phyloP scores from a whole-genome alignment of 2,329 filamentous ascomycete genomes.

The Fusarium anguioides region DNA sequence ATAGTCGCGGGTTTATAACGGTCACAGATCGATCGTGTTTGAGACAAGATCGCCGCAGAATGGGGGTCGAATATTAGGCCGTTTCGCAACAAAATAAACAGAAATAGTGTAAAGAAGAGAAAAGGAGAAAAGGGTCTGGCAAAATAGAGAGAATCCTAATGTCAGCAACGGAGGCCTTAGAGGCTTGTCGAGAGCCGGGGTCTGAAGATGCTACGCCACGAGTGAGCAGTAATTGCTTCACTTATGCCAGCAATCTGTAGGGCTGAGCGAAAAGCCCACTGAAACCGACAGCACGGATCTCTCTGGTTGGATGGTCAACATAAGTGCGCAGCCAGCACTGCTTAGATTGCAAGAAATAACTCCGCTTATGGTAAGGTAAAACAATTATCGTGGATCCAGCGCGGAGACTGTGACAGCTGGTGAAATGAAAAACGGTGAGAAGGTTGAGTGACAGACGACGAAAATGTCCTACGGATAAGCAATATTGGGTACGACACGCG shows the following conservation, averaged over 20 bases:
- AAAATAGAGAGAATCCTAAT: conserved; percentile 25
- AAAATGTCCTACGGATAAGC: conserved; percentile 21
- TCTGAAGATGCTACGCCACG: conserved; percentile 44
- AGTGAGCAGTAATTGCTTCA: conserved; percentile 37
- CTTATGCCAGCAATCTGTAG: conserved; percentile 37
- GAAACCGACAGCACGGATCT: conserved; percentile 24
- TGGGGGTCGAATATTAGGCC: neutral
- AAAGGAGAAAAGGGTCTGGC: conserved; percentile 24
- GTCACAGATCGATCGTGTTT: conserved; percentile 14
- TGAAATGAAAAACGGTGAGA: conserved; percentile 25
- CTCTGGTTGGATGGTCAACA: conserved; percentile 29
- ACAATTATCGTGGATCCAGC: conserved; percentile 24
- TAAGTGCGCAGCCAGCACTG: conserved; percentile 21
- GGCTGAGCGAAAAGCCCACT: conserved; percentile 43
- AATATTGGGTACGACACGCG: conserved; percentile 9
- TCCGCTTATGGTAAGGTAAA: conserved; percentile 29
- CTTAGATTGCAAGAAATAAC: conserved; percentile 31
- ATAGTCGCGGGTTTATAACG: conserved; percentile 1
- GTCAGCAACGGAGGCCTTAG: conserved; percentile 46
- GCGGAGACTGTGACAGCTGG: conserved; percentile 22
- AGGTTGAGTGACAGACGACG: neutral
- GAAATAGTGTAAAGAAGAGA: conserved; percentile 7
- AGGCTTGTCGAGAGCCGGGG: conserved; percentile 34
- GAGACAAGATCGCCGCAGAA: conserved; percentile 6
- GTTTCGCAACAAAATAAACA: conserved; percentile 5